Evolutionary conservation across 179 eudicot species (phyloP), one percentile per base, ranked within the genome.

Genomic region (Vitellaria paradoxa): DNA sequence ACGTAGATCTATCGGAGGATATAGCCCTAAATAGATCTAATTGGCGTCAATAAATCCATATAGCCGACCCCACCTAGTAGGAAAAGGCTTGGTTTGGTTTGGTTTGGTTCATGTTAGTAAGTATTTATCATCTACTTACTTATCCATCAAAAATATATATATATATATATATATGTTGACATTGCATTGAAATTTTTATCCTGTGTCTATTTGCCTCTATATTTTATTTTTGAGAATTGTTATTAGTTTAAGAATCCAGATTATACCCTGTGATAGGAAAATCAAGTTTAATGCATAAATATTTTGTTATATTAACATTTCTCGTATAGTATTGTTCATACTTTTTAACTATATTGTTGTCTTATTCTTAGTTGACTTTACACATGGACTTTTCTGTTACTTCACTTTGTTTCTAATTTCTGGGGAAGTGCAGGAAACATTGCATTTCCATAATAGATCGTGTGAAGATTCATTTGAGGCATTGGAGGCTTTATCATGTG

Each of bases 361-460:
- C 66, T 71, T 71, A 24, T 71, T 56, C 9, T 6, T 7, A 55
- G 24, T 24, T 11, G 30, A n/a, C n/a, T n/a, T 47, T 10, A 50
- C 50, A 26, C 50, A 30, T 53, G 50, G 15, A 6, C 26, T 52
- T 64, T 20, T 7, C 11, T 76, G 46, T 65, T 50, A 17, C n/a
- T n/a, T 4, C 4, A 50, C 37, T 50, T 49, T 10, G 40, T 68
- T 65, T 74, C 67, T 60, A 62, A 37, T 59, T 30, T 46, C 52
- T 59, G 26, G 53, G 40, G 57, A 68, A 56, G 55, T 77, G 76
- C 76, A 95, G 37, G 37, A 30, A 2, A 30, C 37, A 2, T 30
- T 30, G 37, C 37, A 30, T 30, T 30, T 30, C 2, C 37, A 30
- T 30, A 30, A 30, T 30, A 30, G 2, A 2, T 0, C 37, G 2